Conservation (phyloP, 1,284 basidiomycete genomes). For the Moesziomyces globuligerus region DNA sequence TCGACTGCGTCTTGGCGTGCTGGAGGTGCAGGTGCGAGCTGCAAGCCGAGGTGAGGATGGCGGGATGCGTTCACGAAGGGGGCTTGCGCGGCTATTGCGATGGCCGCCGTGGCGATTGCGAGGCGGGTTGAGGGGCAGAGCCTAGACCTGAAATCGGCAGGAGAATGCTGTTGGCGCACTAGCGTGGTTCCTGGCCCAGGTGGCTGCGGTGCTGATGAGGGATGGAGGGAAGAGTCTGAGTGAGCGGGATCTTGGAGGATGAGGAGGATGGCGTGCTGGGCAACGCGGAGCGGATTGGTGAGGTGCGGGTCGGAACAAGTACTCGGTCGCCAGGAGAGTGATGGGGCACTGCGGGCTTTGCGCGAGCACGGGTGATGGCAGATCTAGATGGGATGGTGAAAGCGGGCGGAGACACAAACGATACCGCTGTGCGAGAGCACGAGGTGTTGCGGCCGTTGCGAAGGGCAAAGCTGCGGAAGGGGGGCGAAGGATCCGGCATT, state of each 20-base stretch:
- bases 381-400: constrained; percentile 5
- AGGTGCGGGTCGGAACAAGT: not conserved
- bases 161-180: constrained; percentile 1
- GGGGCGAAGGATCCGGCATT: not conserved
- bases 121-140: not conserved
- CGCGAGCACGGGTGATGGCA: not conserved
- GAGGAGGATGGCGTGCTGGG: not conserved
- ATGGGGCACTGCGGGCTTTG: not conserved
- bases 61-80: too few relatives aligned
- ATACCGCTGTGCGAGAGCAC: too few relatives aligned
- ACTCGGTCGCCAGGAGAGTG: too few relatives aligned
- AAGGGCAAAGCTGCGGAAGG: not conserved
- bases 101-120: too few relatives aligned
- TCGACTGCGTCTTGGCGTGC: constrained; percentile 2
- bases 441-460: not conserved
- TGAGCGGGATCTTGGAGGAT: not conserved
- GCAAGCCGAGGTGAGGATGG: too few relatives aligned
- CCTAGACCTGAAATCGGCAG: constrained; percentile 7
- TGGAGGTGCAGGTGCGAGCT: not conserved
- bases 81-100: too few relatives aligned
- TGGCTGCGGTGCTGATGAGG: not conserved
- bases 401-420: constrained; percentile 11
- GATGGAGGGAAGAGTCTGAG: not conserved
- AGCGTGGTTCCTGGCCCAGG: constrained; percentile 42
- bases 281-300: not conserved